Conservation (phyloP, 1,139 yeast species). For the Debaryomyces udenii region DNA sequence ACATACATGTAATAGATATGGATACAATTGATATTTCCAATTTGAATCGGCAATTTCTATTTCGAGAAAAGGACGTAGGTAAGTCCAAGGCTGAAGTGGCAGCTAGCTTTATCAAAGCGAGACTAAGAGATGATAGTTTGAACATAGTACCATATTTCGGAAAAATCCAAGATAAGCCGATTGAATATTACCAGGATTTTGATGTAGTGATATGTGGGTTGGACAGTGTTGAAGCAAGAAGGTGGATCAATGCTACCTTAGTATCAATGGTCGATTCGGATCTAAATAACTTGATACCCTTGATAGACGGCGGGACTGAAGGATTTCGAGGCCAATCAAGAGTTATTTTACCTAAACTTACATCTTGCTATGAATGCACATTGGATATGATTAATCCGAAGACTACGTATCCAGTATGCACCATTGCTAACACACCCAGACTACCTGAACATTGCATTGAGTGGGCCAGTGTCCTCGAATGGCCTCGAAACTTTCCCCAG, state of each 20-base stretch:
- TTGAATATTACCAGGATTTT: conserved; percentile 68
- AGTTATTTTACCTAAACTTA: conserved; percentile 79
- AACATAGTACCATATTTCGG: conserved; percentile 61
- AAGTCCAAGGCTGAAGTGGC: conserved; percentile 81
- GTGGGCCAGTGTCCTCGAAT: conserved; percentile 80
- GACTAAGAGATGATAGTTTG: conserved; percentile 48
- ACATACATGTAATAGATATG: conserved; percentile 88
- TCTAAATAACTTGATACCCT: conserved; percentile 65
- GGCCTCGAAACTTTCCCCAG: conserved; percentile 59
- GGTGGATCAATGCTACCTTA: conserved; percentile 86
- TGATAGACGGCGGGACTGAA: conserved; percentile 95
- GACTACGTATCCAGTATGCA: conserved; percentile 85
- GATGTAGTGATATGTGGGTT: conserved; percentile 82
- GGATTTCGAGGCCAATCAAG: conserved; percentile 93
- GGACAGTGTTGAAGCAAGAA: conserved; percentile 86
- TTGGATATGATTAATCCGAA: conserved; percentile 73
- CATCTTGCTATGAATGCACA: conserved; percentile 94
- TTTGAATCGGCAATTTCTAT: conserved; percentile 86
- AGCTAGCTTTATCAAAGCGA: conserved; percentile 55
- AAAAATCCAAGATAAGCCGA: conserved; percentile 71
- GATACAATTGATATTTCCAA: conserved; percentile 92
- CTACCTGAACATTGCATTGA: conserved; percentile 94
- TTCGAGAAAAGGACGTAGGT: conserved; percentile 75
- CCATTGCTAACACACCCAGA: conserved; percentile 92
- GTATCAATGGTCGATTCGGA: conserved; percentile 62